Evolutionary conservation across 179 eudicot species (phyloP), one percentile per base, ranked within the genome.

Genomic region (Nepenthes alata): DNA sequence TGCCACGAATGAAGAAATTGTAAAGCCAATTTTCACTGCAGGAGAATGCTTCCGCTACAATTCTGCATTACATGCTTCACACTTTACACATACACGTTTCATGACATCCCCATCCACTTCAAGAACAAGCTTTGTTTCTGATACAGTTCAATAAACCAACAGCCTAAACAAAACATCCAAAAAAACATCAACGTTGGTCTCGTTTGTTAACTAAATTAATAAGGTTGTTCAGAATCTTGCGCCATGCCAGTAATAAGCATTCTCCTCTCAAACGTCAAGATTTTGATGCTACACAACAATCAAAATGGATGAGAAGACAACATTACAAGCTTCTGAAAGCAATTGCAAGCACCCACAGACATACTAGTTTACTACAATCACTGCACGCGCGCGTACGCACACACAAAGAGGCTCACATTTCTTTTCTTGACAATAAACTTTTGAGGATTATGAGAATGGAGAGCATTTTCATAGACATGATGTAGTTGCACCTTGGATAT

Each of bases 41-140:
- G 97, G 89, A 16, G 25, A 35, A 91, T 69, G 63, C 94, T 75
- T 64, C 85, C 96, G 36, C 88, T 85, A 66, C 97, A 88, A 74
- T 91, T 90, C 44, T 91, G 97, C 63, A 91, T 80, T 12, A 88
- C 97, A 75, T 88, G 97, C 67, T 91, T 91, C 57, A 94, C 97
- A 70, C 88, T 91, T 71, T 91, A 96, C 97, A 11, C 84, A 85
- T 36, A 91, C 97, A 57, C 96, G 88, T 72, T 79, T 76, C 74
- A 85, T 70, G 60, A 91, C 84, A 74, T 91, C 84, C 13, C 96
- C 97, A 78, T 91, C 96, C 65, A 91, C 80, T 72, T 91, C 97
- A 60, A 54, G 76, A 47, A 88, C 88, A 72, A 91, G 88, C 66
- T 76, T 75, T 52, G 72, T 74, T 85, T 85, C 72, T 91, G 98